Evolutionary conservation across 2,329 filamentous ascomycete species (phyloP), one percentile per base, ranked within the genome.

Genomic region (Lachnellula suecica): DNA sequence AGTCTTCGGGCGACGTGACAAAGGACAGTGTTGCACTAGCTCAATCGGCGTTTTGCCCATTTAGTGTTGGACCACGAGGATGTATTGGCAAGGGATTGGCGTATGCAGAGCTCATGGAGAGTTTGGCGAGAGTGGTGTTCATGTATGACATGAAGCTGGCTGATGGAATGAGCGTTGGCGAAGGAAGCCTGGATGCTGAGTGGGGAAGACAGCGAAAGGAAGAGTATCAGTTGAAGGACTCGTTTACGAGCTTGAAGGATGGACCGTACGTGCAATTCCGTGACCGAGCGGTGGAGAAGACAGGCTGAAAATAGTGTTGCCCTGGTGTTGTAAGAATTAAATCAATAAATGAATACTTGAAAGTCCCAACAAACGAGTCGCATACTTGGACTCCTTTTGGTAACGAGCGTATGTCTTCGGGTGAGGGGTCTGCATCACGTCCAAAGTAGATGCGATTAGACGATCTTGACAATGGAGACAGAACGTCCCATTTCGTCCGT

Each of bases 231-330:
- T 72, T 90, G 51, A 71, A 79, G 47, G 88, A 91, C 66, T 85
- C 82, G 17, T 91, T 91, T 69, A 89, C 87, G 27, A 88, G 85
- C 61, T 74, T 80, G 61, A 91, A 90, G 73, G 79, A 87, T 63
- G 88, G 88, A 0, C 83, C 85, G 1, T 76, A 88, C 71, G 73
- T 90, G 51, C 81, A 89, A 71, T 86, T 87, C 62, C 66, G 72
- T 62, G 71, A 57, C 58, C 51, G 56, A 10, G 25, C 19, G 37
- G n/a, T n/a, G n/a, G n/a, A n/a, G n/a, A n/a, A n/a, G n/a, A n/a
- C n/a, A n/a, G n/a, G n/a, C n/a, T n/a, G n/a, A n/a, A n/a, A n/a
- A n/a, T n/a, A n/a, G n/a, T n/a, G n/a, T n/a, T n/a, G n/a, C n/a
- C n/a, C n/a, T n/a, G n/a, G n/a, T n/a, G n/a, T n/a, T n/a, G n/a